phyloP scores from a whole-genome alignment of 768 basidiomycete species.

The Lactarius hatsudake region DNA sequence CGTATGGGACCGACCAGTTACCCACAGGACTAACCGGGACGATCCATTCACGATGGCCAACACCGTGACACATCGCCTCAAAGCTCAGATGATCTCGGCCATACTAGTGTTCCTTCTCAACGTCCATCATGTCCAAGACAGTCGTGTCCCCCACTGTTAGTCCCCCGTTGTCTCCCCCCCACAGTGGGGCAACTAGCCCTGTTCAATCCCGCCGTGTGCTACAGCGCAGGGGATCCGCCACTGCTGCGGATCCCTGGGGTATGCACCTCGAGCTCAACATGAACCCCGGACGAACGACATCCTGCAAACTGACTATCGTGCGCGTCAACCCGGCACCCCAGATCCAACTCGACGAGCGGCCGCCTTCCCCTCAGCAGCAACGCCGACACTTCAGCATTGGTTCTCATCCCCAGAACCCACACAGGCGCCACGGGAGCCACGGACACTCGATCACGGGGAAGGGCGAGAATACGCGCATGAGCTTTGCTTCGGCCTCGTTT shows the following conservation, averaged over 20 bases:
- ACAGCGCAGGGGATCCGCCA: conserved; percentile 61
- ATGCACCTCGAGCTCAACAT: conserved; percentile 51
- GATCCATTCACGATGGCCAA: not conserved
- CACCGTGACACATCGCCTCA: not conserved
- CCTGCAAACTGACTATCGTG: conserved; percentile 71
- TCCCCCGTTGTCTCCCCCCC: conserved; percentile 18
- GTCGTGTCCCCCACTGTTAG: conserved; percentile 5
- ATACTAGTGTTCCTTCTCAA: conserved; percentile 11
- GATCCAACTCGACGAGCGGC: conserved; percentile 37
- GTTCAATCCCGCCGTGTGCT: conserved; percentile 40
- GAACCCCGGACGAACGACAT: conserved; percentile 53
- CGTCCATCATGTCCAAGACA: conserved; percentile 24
- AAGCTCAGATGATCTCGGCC: conserved; percentile 8
- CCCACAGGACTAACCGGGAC: not conserved
- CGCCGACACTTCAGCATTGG: conserved; percentile 29
- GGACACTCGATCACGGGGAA: conserved; percentile 32
- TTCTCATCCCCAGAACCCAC: conserved; percentile 31
- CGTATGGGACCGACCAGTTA: conserved; percentile 8
- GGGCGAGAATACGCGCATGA: conserved; percentile 41
- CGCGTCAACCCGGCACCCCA: conserved; percentile 44
- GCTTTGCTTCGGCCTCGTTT: conserved; percentile 70
- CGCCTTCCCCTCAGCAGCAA: conserved; percentile 34
- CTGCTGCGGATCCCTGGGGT: conserved; percentile 68
- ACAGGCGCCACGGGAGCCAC: conserved; percentile 34
- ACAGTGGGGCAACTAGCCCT: conserved; percentile 16